Base-by-base conservation (phyloP, 257 asterid species). In the Nicotiana knightiana region DNA sequence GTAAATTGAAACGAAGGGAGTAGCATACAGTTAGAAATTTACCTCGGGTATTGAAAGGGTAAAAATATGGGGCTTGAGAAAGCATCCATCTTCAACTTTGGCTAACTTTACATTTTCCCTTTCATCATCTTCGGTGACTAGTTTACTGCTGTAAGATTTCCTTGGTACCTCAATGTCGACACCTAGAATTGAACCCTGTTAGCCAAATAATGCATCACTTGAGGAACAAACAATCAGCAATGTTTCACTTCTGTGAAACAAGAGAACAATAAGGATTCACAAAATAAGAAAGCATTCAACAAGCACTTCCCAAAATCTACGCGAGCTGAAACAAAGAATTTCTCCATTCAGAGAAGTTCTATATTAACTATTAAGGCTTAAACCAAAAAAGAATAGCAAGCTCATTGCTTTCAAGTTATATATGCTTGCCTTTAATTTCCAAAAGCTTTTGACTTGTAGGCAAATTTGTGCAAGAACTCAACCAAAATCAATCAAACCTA, bases 161-260 rank as follows among this genome's bases (percentile, higher is more conserved):
- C 92, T 87, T 33, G 96, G 98, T 39, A 90, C 85, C 84, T 92
- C 97, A 87, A 93, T 91, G 88, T 94, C 98, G 79, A 94, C 93
- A 93, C 99, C 98, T 93, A 96, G 98, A 93, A 96, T 84, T 89
- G 99, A 96, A 96, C 98, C 99, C 99, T 96, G 99, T 96, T 94
- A 94, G 98, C 99, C 94, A 96, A 93, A 88, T 91, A 90, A 91
- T 89, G 84, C 89, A 87, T 83, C 77, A 79, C 86, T 93, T 92
- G 88, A 94, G 92, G 92, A 92, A 91, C 88, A 73, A 90, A 82
- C 85, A 66, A 63, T 54, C 51, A 83, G 77, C 77, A 83, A 30
- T 48, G 83, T 82, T 79, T 85, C 87, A 84, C 87, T 55, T 73
- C 43, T 32, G 81, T 75, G 84, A 76, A 85, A 87, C 82, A 76